Conservation (phyloP, 1,139 yeast genomes). For the Chernovozyma aurita region DNA sequence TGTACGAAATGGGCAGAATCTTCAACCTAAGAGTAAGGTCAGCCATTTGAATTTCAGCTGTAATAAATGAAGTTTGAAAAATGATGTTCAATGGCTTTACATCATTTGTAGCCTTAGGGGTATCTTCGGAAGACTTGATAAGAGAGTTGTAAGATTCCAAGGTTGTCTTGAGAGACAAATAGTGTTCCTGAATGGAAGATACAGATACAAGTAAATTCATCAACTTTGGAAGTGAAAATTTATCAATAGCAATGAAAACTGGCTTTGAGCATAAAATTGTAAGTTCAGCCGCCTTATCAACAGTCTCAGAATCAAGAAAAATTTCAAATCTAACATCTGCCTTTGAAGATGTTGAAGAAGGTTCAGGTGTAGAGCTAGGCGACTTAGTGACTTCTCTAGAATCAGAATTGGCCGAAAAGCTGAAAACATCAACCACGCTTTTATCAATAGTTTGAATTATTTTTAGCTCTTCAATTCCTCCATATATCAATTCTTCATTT, state of each 20-base stretch:
- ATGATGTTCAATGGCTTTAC: conserved; percentile 12
- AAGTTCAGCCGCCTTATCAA: conserved; percentile 22
- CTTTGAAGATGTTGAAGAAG: conserved; percentile 15
- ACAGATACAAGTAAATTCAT: conserved; percentile 10
- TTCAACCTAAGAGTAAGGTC: conserved; percentile 14
- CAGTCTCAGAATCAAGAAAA: conserved; percentile 23
- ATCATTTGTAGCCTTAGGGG: too few species aligned
- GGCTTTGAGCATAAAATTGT: conserved; percentile 46
- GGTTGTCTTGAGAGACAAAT: not conserved
- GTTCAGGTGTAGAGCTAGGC: conserved; percentile 5
- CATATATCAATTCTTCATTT: conserved; percentile 38
- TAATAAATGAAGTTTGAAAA: conserved; percentile 31
- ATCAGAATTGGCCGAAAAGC: not conserved
- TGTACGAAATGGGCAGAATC: conserved; percentile 36
- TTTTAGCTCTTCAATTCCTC: conserved; percentile 37
- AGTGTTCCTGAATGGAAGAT: conserved; percentile 3
- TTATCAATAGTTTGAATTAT: conserved; percentile 18
- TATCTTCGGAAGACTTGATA: not conserved
- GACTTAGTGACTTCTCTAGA: not conserved
- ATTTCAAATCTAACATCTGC: conserved; percentile 54
- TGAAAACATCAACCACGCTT: conserved; percentile 2
- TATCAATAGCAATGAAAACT: conserved; percentile 30
- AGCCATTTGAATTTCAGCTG: conserved; percentile 12
- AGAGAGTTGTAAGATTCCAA: not conserved
- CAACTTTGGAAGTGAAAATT: conserved; percentile 14